These are phyloP conservation scores for Backusella psychrophila DNA, from an alignment of 192 early-diverging fungal species.

Conservation along the genomic window DNA sequence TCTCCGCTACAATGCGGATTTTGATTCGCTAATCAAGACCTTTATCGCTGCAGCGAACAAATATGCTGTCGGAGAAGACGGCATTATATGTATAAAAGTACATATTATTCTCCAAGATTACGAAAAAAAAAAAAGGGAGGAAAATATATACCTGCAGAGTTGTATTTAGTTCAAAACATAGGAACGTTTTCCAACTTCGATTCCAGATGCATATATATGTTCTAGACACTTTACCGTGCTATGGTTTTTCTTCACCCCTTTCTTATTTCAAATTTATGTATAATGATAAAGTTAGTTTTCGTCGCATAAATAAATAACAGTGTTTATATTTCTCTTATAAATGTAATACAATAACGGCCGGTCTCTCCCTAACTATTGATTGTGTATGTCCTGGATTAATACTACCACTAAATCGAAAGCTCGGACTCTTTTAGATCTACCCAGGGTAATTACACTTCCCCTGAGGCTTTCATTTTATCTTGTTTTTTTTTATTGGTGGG, in stretches of 20 bases:
- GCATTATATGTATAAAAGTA: not conserved
- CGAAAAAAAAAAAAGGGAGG: not conserved
- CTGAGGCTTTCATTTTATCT: too few species aligned
- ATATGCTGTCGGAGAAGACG: not conserved
- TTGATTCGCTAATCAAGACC: not conserved
- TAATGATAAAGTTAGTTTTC: too few species aligned
- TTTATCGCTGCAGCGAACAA: not conserved
- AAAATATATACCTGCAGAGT: not conserved
- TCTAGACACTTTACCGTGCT: not conserved
- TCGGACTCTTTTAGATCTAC: too few species aligned
- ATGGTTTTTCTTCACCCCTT: not conserved
- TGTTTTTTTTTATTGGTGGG: too few species aligned
- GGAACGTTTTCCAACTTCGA: not conserved
- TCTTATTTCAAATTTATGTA: not conserved
- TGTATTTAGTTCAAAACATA: not conserved
- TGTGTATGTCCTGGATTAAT: too few species aligned
- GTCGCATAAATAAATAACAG: too few species aligned
- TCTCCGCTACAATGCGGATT: not conserved
- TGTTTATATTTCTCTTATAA: too few species aligned
- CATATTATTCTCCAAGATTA: not conserved
- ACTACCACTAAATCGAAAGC: too few species aligned
- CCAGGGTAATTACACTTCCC: too few species aligned
- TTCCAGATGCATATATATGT: not conserved
- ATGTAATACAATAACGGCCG: too few species aligned
- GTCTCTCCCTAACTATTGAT: too few species aligned